phyloP scores from a whole-genome alignment of 345 rosid genomes.

The Microcos paniculata region DNA sequence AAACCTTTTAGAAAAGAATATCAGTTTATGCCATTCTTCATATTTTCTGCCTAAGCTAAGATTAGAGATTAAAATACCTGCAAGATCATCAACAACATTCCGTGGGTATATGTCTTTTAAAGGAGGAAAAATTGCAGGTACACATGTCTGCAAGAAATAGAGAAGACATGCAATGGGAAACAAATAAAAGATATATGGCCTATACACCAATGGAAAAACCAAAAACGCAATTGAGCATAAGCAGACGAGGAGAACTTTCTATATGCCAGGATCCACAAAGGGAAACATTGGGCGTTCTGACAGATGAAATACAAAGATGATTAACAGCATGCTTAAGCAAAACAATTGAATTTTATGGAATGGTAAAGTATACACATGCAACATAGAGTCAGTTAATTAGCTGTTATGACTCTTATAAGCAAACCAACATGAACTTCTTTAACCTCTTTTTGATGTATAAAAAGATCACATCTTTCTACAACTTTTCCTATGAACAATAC shows the following conservation, averaged over 20 bases:
- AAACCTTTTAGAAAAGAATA: neutral
- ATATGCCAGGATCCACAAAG: neutral
- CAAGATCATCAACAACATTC: conserved; percentile 68
- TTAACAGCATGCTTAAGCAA: neutral
- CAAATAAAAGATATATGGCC: neutral
- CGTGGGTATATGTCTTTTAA: conserved; percentile 65
- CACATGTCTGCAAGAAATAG: conserved; percentile 64
- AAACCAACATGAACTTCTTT: neutral
- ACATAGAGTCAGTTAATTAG: neutral
- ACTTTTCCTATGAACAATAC: neutral
- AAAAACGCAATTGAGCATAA: neutral
- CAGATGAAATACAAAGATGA: neutral
- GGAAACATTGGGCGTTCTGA: neutral
- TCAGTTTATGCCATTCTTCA: neutral
- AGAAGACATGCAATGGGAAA: neutral
- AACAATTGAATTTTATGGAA: neutral
- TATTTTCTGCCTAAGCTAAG: neutral
- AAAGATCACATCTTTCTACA: neutral
- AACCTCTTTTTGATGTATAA: neutral
- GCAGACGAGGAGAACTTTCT: neutral
- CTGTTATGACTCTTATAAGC: neutral
- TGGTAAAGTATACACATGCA: neutral
- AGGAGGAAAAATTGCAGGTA: conserved; percentile 88
- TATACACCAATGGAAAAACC: neutral
- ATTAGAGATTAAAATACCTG: conserved; percentile 44